Evolutionary conservation across 176 grass and related monocot species (phyloP), one percentile per base, ranked within the genome.

Genomic region (Ensete ventricosum): DNA sequence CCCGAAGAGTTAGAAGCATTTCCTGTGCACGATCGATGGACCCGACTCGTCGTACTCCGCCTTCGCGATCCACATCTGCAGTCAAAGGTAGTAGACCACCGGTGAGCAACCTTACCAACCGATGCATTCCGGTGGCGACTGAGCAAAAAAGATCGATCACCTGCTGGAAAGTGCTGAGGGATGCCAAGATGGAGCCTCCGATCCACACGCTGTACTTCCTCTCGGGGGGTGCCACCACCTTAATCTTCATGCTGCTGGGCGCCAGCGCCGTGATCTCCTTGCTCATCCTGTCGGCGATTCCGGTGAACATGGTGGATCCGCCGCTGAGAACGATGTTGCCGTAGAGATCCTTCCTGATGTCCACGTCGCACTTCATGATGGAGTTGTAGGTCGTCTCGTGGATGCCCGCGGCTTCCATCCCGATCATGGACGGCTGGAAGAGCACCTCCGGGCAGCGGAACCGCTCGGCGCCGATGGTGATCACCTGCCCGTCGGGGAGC

Each of bases 201-300:
- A 96, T 96, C 92, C 92, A 96, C 72, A 96, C 92, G 77, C 88
- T 91, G 86, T 96, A 96, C 81, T 96, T 96, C 83, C 92, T 96
- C 76, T 96, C 92, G 27, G 92, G 92, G 74, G 92, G 92, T 69
- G 92, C 92, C 16, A 96, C 92, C 77, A 96, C 92, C 88, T 96
- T 96, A 52, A 96, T 96, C 88, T 96, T 96, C 92, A 96, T 96
- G 92, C 92, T 96, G 88, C 92, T 96, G 9, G 92, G 92, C 73
- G 92, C 92, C 29, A 96, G 69, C 26, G 92, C 92, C 26, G 92
- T 89, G 73, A 96, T 96, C 17, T 96, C 92, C 86, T 91, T 96
- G 88, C 88, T 91, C 92, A 96, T 96, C 77, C 92, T 87, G 52
- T 96, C 92, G 68, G 92, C 92, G 50, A 96, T 96, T 0, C 92